phyloP scores from a whole-genome alignment of 352 stramenopile species.

The Globisporangium barbulae region DNA sequence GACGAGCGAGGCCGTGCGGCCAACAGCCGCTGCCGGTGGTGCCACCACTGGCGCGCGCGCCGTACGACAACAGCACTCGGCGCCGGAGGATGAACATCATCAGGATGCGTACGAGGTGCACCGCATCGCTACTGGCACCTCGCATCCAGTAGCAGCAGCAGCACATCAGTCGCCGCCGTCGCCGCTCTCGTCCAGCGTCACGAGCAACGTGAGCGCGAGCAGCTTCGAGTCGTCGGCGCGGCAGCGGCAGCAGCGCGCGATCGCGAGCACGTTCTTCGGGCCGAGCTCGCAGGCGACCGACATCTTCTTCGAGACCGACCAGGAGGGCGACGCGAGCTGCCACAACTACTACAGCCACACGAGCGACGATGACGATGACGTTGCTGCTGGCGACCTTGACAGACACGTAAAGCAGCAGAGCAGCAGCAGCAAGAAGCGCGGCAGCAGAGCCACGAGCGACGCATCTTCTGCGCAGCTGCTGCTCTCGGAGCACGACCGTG shows the following conservation, averaged over 20 bases:
- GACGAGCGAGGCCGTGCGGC: conserved; percentile 6
- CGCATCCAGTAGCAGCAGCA: background rate
- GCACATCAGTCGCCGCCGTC: background rate
- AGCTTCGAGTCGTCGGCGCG: conserved; percentile 50
- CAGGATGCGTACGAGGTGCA: conserved; percentile 5
- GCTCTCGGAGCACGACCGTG: conserved; percentile 8
- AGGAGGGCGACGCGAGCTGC: conserved; percentile 10
- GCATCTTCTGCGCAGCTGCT: conserved; percentile 11
- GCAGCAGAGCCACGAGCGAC: background rate
- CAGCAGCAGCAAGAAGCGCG: conserved; percentile 10
- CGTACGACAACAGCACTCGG: conserved; percentile 5
- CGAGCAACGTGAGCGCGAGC: conserved; percentile 48
- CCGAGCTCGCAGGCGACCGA: conserved; percentile 29
- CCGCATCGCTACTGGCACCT: background rate
- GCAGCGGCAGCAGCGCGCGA: conserved; percentile 28
- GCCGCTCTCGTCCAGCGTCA: conserved; percentile 23
- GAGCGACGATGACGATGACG: conserved; percentile 11
- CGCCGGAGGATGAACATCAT: background rate
- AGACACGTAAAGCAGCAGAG: background rate
- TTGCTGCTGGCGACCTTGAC: background rate
- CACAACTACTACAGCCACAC: conserved; percentile 11
- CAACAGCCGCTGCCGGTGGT: background rate
- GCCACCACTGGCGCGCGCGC: background rate
- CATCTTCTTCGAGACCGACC: conserved; percentile 22
- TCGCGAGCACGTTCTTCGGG: conserved; percentile 40